Evolutionary conservation across 371 early-diverging fungal species (phyloP).

Genomic region (Aphelidium insulamus): DNA sequence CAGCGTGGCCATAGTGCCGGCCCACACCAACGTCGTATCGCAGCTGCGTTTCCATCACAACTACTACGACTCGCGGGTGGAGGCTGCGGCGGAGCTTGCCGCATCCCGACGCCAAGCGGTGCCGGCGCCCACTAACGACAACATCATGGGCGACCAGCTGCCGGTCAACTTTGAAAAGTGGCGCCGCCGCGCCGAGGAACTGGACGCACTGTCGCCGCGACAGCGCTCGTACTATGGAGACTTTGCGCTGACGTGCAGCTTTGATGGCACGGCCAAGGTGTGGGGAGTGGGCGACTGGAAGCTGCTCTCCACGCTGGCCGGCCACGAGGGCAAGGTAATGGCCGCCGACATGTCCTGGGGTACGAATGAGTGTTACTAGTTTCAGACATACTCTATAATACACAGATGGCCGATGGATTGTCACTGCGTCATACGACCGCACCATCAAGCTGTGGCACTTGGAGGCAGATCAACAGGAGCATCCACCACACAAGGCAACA

Average conservation of each 20-base stretch:
- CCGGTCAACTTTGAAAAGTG: too few relatives aligned
- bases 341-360: conserved; percentile 55
- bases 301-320: conserved; percentile 57
- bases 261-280: conserved; percentile 75
- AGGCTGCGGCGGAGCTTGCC: conserved; percentile 8
- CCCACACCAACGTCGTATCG: conserved; percentile 70
- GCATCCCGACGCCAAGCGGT: conserved; percentile 2
- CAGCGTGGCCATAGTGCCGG: conserved; percentile 66
- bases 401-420: too few relatives aligned
- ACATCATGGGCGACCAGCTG: too few relatives aligned
- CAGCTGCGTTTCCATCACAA: conserved; percentile 62
- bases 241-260: conserved; percentile 45
- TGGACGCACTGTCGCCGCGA: conserved; percentile 1
- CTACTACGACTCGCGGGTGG: too few relatives aligned
- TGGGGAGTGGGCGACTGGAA: conserved; percentile 87
- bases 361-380: too few relatives aligned
- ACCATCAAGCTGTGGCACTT: too few relatives aligned
- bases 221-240: not conserved
- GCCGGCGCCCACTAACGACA: conserved; percentile 2
- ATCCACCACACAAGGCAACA: too few relatives aligned
- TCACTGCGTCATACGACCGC: too few relatives aligned
- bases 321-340: conserved; percentile 78
- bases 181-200: too few relatives aligned
- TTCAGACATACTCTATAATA: too few relatives aligned
- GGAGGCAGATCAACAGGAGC: too few relatives aligned